Evolutionary conservation across 1,284 basidiomycete species (phyloP), one percentile per base, ranked within the genome.

Genomic region (Fomitopsis palustris): DNA sequence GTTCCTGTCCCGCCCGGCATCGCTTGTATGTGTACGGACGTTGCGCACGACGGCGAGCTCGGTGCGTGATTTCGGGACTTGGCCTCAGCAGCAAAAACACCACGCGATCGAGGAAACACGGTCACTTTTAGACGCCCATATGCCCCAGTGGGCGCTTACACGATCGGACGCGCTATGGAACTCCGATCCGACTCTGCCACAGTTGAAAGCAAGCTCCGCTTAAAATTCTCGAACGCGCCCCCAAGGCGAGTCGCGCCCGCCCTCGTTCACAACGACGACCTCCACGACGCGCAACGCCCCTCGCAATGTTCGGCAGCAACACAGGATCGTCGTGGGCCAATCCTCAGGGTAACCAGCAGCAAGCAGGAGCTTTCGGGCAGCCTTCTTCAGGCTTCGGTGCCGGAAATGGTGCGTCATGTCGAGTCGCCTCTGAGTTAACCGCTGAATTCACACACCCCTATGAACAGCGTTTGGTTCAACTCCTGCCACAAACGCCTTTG

Each of bases 321-420:
- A 62, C 65, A 45, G 77, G 79, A 41, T 88, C 87, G 55, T 77
- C 85, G 54, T 91, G 88, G 89, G 78, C 77, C 19, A 84, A 81
- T 67, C 81, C 82, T 58, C 81, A 82, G 67, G 81, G 83, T 65
- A 78, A 77, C 59, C 82, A 77, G 53, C 72, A 71, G 43, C 74
- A 70, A 58, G 72, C 74, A 47, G 74, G 76, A 57, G 72, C 78
- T 61, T 82, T 81, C 73, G 78, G 81, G 51, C 80, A 81, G 67
- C 78, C 80, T 53, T 72, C 80, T 53, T 72, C 68, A 66, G 69
- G 72, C 60, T 82, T 83, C 72, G 81, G 80, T 64, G 65, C 72
- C 69, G 74, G 74, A 60, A 69, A 71, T 60, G 76, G 79, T 76
- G 70, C 70, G 64, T 73, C 60, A 61, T 60, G 59, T 45, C 58